phyloP scores from a whole-genome alignment of 1,284 basidiomycete species.

The Fistulinella staudtii region DNA sequence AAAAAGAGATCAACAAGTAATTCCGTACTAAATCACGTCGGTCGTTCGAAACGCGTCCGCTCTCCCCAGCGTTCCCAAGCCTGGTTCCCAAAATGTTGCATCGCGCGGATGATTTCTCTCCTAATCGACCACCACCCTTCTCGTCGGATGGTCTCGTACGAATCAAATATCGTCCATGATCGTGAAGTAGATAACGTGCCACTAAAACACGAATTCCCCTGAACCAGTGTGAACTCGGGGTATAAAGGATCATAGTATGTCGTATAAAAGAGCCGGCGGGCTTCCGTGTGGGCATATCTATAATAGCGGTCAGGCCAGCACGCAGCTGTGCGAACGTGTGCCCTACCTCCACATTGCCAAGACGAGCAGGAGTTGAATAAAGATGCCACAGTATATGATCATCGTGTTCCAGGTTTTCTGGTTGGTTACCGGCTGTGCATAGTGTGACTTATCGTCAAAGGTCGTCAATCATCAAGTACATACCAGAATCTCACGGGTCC shows the following conservation, averaged over 20 bases:
- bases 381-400: slow-evolving; percentile 23
- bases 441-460: slow-evolving; percentile 7
- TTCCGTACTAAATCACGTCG: slow-evolving; percentile 22
- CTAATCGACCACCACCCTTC: slow-evolving; percentile 29
- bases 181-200: slow-evolving; percentile 22
- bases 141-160: slow-evolving; percentile 27
- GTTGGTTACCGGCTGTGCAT: slow-evolving; percentile 13
- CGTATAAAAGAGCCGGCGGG: slow-evolving; percentile 46
- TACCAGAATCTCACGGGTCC: slow-evolving; percentile 20
- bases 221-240: slow-evolving; percentile 51
- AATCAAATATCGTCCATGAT: slow-evolving; percentile 29
- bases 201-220: slow-evolving; percentile 19
- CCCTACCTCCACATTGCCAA: slow-evolving; percentile 37
- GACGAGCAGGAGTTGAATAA: slow-evolving; percentile 34
- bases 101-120: slow-evolving; percentile 20
- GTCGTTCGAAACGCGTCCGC: slow-evolving; percentile 26
- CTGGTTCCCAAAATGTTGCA: slow-evolving; percentile 26
- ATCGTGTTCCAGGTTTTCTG: slow-evolving; percentile 22
- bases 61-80: slow-evolving; percentile 34
- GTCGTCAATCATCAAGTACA: slow-evolving; percentile 2
- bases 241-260: slow-evolving; percentile 73
- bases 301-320: slow-evolving; percentile 5
- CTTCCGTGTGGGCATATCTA: slow-evolving; percentile 40
- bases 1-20: slow-evolving; percentile 17
- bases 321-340: neutral